These are phyloP conservation scores for Eutypella sp. DNA, from an alignment of 2,329 filamentous ascomycete genomes.

Conservation along the genomic window DNA sequence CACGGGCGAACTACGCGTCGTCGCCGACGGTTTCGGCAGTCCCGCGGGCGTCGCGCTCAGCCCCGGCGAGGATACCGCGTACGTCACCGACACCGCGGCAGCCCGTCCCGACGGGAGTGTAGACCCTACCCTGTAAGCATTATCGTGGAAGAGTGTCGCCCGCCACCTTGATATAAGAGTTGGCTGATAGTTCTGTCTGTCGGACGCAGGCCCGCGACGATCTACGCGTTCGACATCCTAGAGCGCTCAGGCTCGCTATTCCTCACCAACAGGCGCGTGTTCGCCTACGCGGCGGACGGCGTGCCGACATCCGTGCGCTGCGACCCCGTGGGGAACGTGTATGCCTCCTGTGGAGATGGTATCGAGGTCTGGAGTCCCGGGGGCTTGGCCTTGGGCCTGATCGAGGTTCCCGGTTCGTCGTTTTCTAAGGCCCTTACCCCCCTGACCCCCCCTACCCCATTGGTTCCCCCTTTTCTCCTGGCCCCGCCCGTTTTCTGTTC, in stretches of 20 bases:
- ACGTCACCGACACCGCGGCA: constrained; percentile 37
- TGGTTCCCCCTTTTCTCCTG: too few species aligned
- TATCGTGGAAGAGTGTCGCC: too few species aligned
- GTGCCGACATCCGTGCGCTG: constrained; percentile 39
- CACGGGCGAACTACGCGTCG: constrained; percentile 37
- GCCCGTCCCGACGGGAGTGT: constrained; percentile 22
- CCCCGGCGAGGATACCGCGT: constrained; percentile 33
- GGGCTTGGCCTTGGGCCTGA: constrained; percentile 38
- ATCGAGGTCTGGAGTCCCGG: constrained; percentile 44
- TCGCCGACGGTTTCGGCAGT: constrained; percentile 41
- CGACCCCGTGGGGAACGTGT: constrained; percentile 40
- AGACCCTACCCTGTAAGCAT: constrained; percentile 24
- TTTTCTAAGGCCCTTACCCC: too few species aligned
- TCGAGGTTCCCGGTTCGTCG: constrained; percentile 30
- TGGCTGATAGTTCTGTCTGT: not conserved
- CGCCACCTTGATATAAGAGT: not conserved
- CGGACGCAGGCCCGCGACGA: constrained; percentile 25
- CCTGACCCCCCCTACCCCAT: too few species aligned
- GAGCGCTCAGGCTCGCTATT: constrained; percentile 32
- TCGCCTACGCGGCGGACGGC: constrained; percentile 43
- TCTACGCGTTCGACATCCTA: constrained; percentile 46
- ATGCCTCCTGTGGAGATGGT: constrained; percentile 42
- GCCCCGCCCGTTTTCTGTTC: too few species aligned
- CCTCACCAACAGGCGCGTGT: constrained; percentile 45
- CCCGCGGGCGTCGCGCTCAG: constrained; percentile 38